phyloP scores from a whole-genome alignment of 345 rosid species.

The Viola odorata region DNA sequence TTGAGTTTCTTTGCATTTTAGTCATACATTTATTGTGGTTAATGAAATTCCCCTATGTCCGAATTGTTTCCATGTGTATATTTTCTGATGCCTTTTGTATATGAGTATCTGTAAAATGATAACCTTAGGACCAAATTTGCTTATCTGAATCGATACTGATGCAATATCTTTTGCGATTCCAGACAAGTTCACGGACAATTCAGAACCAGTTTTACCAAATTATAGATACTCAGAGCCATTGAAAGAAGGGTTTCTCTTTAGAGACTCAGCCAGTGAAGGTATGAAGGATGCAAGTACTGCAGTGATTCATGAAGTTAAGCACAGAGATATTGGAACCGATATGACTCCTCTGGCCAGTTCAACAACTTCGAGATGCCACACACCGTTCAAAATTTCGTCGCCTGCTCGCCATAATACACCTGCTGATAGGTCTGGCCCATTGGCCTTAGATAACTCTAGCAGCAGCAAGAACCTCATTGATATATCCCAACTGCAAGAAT shows the following conservation, averaged over 20 bases:
- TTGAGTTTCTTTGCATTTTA: no score
- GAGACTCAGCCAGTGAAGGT: constrained; percentile 35
- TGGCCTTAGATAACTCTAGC: constrained; percentile 33
- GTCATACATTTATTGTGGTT: no score
- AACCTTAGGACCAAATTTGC: background rate
- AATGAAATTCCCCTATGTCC: no score
- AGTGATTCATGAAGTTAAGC: constrained; percentile 41
- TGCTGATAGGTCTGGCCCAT: constrained; percentile 76
- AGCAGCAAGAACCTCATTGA: constrained; percentile 39
- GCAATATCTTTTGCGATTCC: constrained; percentile 20
- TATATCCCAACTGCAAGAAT: constrained; percentile 58
- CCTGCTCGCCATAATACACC: constrained; percentile 96
- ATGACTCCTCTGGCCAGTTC: constrained; percentile 90
- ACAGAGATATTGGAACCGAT: constrained; percentile 80
- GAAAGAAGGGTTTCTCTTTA: constrained; percentile 73
- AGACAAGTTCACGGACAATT: constrained; percentile 80
- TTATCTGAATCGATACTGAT: background rate
- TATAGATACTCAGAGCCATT: constrained; percentile 45
- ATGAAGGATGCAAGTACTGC: constrained; percentile 51
- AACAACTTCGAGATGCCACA: constrained; percentile 68
- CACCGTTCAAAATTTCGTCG: constrained; percentile 62
- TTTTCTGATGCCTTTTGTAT: no score
- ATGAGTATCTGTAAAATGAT: background rate
- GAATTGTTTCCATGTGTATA: no score
- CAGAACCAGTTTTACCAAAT: constrained; percentile 48